phyloP scores from a whole-genome alignment of 345 rosid species.

The Brassica nigra region DNA sequence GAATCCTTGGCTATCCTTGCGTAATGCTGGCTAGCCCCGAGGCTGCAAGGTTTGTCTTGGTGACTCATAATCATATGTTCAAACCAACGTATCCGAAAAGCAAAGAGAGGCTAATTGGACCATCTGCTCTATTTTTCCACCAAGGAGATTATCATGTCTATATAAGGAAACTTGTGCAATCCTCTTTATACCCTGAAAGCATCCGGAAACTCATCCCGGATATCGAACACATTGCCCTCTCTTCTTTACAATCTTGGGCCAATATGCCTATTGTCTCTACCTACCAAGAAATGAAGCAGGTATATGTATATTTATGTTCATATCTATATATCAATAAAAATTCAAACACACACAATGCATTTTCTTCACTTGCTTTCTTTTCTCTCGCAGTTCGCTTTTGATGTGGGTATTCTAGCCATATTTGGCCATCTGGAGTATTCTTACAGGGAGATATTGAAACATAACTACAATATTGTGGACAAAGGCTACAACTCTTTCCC shows the following conservation, averaged over 20 bases:
- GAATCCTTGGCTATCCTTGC: slow-evolving; percentile 74
- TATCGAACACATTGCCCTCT: slow-evolving; percentile 56
- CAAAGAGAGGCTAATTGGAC: slow-evolving; percentile 82
- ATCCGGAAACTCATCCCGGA: slow-evolving; percentile 59
- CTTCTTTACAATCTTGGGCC: slow-evolving; percentile 60
- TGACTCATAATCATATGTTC: slow-evolving; percentile 72
- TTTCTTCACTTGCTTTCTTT: slow-evolving; percentile 9
- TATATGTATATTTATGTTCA: slow-evolving; percentile 15
- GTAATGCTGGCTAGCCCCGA: slow-evolving; percentile 80
- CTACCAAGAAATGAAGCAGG: slow-evolving; percentile 81
- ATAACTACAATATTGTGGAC: slow-evolving; percentile 63
- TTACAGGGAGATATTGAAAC: slow-evolving; percentile 53
- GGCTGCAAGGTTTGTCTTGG: slow-evolving; percentile 77
- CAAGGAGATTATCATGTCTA: slow-evolving; percentile 67
- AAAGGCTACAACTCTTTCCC: slow-evolving; percentile 91
- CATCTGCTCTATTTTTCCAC: slow-evolving; percentile 80
- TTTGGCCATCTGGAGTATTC: slow-evolving; percentile 62
- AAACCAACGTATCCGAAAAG: slow-evolving; percentile 85
- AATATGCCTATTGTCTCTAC: slow-evolving; percentile 52
- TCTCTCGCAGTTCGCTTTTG: slow-evolving; percentile 62
- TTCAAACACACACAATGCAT: slow-evolving; percentile 1
- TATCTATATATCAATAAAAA: neutral
- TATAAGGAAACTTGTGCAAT: slow-evolving; percentile 71
- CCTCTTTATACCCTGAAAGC: slow-evolving; percentile 55
- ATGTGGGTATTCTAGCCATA: slow-evolving; percentile 70